Evolutionary conservation across 768 basidiomycete genomes (phyloP), one percentile per base, ranked within the genome.

Genomic region (Boletus bicolor): DNA sequence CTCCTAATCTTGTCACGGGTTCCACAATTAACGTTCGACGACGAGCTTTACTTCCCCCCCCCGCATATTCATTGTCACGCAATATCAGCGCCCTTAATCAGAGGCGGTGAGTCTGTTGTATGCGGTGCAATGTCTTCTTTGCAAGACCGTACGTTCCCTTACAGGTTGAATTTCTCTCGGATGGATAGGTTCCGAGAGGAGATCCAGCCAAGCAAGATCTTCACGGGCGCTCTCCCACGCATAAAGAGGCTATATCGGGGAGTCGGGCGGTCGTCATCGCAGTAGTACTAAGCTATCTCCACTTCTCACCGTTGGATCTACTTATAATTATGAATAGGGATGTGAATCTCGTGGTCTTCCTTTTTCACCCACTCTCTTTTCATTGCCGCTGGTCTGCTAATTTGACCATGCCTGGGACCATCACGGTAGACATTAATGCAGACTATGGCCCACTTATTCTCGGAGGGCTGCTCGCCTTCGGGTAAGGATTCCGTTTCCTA

Each of bases 381-480:
- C 24, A 10, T 24, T 14, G 19, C 42, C 34, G 41, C 28, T 50
- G 17, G 9, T 30, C 12, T 28, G 37, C 11, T 14, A 19, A 26
- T 49, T 38, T 54, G 17, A 12, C 9, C 44, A 61, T 61, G 64
- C 19, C 39, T 11, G 34, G 5, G 39, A 10, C 35, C n/a, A 7
- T 21, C 12, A 4, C 10, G 35, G 41, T 28, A 8, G 21, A 59
- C 7, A 12, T 62, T 32, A n/a, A 37, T 14, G 26, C 51, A 4
- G 56, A 61, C 37, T 62, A 59, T 51, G 66, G 66, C 30, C 8
- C 65, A 1, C 54, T 68, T 44, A 0, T 68, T 11, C 39, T 67
- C 17, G 67, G 67, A 12, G 64, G 66, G 15, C 21, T 67, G 26
- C 10, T 67, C 17, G 62, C 64, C 34, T 68, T 68, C 17, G 44